These are phyloP conservation scores for Hirsutella rhossiliensis DNA, from an alignment of 2,329 filamentous ascomycete species.

Conservation along the genomic window DNA sequence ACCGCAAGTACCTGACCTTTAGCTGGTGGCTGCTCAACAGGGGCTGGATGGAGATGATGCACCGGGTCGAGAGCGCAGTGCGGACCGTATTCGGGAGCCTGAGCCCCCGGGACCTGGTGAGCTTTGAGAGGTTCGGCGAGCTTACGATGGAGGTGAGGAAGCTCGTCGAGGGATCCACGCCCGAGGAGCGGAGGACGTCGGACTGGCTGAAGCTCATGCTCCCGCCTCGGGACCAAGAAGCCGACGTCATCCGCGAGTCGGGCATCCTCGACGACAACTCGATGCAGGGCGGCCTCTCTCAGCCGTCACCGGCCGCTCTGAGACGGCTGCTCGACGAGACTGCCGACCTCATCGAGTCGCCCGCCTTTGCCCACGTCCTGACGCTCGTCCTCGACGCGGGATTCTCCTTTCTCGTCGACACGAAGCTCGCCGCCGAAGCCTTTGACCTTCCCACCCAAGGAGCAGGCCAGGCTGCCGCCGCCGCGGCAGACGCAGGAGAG, in stretches of 20 bases:
- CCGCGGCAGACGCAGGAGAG: slow-evolving; percentile 37
- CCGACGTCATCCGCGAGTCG: slow-evolving; percentile 73
- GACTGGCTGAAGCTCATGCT: slow-evolving; percentile 80
- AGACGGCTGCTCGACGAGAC: slow-evolving; percentile 89
- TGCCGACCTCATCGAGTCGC: slow-evolving; percentile 88
- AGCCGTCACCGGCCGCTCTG: slow-evolving; percentile 45
- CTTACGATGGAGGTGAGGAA: slow-evolving; percentile 74
- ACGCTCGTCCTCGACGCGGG: slow-evolving; percentile 76
- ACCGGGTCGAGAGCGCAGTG: slow-evolving; percentile 74
- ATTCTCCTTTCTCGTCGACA: slow-evolving; percentile 74
- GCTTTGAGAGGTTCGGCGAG: slow-evolving; percentile 66
- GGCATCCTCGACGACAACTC: slow-evolving; percentile 53
- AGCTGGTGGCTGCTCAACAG: slow-evolving; percentile 96
- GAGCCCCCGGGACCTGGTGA: slow-evolving; percentile 80
- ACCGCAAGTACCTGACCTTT: slow-evolving; percentile 87
- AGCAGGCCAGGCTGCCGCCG: slow-evolving; percentile 22
- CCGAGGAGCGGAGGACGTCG: slow-evolving; percentile 26
- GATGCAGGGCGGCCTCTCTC: slow-evolving; percentile 20
- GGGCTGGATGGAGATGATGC: slow-evolving; percentile 75
- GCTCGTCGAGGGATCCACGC: slow-evolving; percentile 58
- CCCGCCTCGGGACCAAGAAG: slow-evolving; percentile 66
- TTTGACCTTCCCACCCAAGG: slow-evolving; percentile 45
- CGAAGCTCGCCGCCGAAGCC: slow-evolving; percentile 65
- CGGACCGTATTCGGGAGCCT: slow-evolving; percentile 80
- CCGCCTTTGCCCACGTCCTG: slow-evolving; percentile 76